Conservation (phyloP, 2,329 filamentous ascomycete genomes). For the Aspergillus neotritici region DNA sequence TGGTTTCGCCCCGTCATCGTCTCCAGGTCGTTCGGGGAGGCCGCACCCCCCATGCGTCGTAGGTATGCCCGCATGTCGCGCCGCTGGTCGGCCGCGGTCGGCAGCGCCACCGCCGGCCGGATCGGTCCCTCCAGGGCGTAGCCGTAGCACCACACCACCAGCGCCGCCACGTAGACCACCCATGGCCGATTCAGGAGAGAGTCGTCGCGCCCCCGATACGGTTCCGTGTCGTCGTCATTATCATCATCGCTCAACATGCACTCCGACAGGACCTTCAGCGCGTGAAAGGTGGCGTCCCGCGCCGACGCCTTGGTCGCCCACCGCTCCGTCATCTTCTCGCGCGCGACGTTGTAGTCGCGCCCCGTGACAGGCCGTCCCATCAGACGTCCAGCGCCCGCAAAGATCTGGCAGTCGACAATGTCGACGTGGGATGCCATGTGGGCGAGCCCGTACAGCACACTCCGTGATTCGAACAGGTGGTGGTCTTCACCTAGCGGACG, state of each 20-base stretch:
- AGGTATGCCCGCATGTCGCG: conserved; percentile 77
- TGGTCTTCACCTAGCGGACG: conserved; percentile 55
- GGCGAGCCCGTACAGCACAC: conserved; percentile 84
- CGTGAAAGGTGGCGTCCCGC: conserved; percentile 87
- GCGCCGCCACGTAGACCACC: conserved; percentile 87
- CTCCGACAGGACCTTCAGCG: conserved; percentile 79
- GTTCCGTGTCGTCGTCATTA: conserved; percentile 25
- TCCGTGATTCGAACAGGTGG: conserved; percentile 78
- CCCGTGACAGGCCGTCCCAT: conserved; percentile 79
- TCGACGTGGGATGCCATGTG: conserved; percentile 98
- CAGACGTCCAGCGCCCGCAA: conserved; percentile 77
- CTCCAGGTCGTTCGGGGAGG: conserved; percentile 71
- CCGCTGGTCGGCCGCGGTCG: conserved; percentile 60
- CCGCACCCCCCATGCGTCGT: conserved; percentile 62
- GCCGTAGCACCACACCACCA: conserved; percentile 94
- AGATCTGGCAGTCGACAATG: conserved; percentile 95
- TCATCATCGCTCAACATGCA: conserved; percentile 57
- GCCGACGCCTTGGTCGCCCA: conserved; percentile 89
- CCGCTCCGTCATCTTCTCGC: conserved; percentile 74
- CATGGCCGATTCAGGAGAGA: conserved; percentile 86
- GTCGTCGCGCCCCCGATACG: conserved; percentile 79
- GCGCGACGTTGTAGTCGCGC: conserved; percentile 72
- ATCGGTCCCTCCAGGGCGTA: conserved; percentile 82
- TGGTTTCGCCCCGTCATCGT: conserved; percentile 69
- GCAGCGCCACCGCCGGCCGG: conserved; percentile 46